A percentile compares a stretch with the other conserved stretches of the same genome.
phyloP scores from a whole-genome alignment of 331 rosid species.

The Saraca asoca region DNA sequence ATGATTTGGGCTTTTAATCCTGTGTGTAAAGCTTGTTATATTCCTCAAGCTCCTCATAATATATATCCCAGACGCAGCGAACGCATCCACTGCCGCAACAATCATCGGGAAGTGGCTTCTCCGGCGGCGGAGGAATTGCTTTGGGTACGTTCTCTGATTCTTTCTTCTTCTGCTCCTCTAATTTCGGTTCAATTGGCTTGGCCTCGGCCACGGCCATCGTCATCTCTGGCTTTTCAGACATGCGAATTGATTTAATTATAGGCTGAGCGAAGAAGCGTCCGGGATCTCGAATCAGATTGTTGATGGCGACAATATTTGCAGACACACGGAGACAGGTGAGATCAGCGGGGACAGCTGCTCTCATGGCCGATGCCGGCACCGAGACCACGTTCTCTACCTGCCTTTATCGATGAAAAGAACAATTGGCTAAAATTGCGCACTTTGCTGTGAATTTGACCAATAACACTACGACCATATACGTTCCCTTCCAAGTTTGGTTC shows the following conservation, averaged over 20 bases:
- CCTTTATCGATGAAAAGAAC: not conserved
- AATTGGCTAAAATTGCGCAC: not conserved
- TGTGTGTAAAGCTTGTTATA: constrained; percentile 50
- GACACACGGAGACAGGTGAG: constrained; percentile 34
- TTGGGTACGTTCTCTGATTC: not conserved
- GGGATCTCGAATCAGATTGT: constrained; percentile 15
- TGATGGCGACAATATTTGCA: constrained; percentile 9
- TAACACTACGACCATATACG: no score
- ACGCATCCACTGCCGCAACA: constrained; percentile 96
- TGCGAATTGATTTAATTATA: constrained; percentile 21
- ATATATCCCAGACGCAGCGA: constrained; percentile 85
- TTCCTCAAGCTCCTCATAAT: constrained; percentile 82
- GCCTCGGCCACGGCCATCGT: not conserved
- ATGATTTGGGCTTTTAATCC: constrained; percentile 30
- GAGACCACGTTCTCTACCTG: constrained; percentile 21
- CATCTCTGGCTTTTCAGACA: constrained; percentile 22
- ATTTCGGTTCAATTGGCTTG: constrained; percentile 21
- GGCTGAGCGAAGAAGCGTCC: constrained; percentile 35
- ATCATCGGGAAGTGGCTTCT: constrained; percentile 85
- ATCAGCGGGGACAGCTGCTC: not conserved
- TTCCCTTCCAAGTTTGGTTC: not conserved
- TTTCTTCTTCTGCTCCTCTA: constrained; percentile 1
- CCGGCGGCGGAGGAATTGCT: constrained; percentile 71
- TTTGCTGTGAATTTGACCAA: not conserved
- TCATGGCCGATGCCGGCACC: constrained; percentile 34